Base-by-base conservation (phyloP, 2,329 filamentous ascomycete species). In the Zalaria obscura region DNA sequence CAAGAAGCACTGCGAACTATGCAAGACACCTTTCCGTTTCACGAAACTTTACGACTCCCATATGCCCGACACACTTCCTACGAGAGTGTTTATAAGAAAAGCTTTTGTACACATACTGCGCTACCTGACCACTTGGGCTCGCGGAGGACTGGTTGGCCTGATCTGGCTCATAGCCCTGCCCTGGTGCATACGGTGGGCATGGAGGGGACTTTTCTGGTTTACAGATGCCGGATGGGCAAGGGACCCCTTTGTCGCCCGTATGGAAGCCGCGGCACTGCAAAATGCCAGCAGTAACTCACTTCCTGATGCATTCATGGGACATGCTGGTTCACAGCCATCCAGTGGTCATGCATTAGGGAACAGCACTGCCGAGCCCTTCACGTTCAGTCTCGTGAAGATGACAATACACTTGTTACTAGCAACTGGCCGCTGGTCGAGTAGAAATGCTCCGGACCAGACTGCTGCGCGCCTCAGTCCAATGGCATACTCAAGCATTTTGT, bases 1-100 rank as follows among this genome's bases (percentile, higher is more conserved):
- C 60, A 98, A 98, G 75, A 96, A 96, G 63, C 84, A 98, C 68
- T 98, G 93, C 70, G 91, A 98, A 67, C 78, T 98, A 31, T 98
- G 91, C 77, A 98, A 98, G 68, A 98, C 91, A 2, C 80, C 88
- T 0, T 98, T 96, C 58, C 83, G 87, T 46, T 98, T 98, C 68
- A 98, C 91, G 40, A 98, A 98, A 64, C 75, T 98, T 33, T 98
- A 98, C 66, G 80, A 88, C 47, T 86, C 87, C 3, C 76, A 88
- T 56, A 98, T 98, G 91, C 93, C 91, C 1, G 75, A 76, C 47
- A 77, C 75, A 8, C 72, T 98, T 9, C 91, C 93, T 0, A 72
- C 80, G 34, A 73, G 80, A 38, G 70, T 98, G 47, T 95, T 98
- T 54, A 50, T 87, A 42, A 78, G 78, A 48, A 83, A 93, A 61